These are phyloP conservation scores for Aspergillus tamarii DNA, from an alignment of 2,329 filamentous ascomycete species.

Conservation along the genomic window DNA sequence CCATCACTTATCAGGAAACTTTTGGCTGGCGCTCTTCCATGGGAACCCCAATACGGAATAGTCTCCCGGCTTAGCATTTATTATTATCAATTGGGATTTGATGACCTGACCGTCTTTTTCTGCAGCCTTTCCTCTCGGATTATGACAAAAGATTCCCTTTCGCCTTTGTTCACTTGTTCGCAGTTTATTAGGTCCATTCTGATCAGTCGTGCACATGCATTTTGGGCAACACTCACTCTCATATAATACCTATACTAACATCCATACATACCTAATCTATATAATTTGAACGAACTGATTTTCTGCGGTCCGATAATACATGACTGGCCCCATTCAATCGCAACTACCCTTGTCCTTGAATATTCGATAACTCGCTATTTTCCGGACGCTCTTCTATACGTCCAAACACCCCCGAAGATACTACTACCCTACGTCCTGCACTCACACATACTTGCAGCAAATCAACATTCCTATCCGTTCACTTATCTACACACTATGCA, in stretches of 20 bases:
- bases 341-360: background rate
- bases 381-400: background rate
- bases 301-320: background rate
- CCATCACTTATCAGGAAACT: background rate
- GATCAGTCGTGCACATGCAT: background rate
- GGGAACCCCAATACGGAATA: background rate
- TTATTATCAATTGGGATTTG: background rate
- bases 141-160: background rate
- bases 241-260: background rate
- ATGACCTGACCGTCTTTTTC: slow-evolving; percentile 9
- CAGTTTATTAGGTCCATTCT: background rate
- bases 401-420: background rate
- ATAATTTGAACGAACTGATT: background rate
- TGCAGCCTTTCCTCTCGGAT: background rate
- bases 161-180: background rate
- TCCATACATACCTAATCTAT: background rate
- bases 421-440: background rate
- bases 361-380: background rate
- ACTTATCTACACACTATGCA: background rate
- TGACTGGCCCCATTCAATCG: background rate
- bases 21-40: background rate
- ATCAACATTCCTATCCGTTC: slow-evolving; percentile 1
- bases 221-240: background rate
- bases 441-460: background rate
- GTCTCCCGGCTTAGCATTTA: background rate